These are phyloP conservation scores for Posidonia australis DNA, from an alignment of 106 monocot genomes.

Conservation along the genomic window DNA sequence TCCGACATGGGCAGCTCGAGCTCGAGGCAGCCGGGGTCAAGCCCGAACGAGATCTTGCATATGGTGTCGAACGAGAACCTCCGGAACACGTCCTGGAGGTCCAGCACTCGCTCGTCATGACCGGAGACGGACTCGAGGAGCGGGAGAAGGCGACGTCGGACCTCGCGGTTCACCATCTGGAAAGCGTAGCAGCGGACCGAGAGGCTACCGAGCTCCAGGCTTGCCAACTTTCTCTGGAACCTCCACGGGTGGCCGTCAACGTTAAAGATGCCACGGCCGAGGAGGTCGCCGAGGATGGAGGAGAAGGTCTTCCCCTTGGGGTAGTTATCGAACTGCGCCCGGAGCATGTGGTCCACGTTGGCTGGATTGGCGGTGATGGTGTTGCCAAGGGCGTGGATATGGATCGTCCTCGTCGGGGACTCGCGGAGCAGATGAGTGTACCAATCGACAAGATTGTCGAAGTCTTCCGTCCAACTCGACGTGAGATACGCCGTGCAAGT, in stretches of 20 bases:
- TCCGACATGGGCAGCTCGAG: slow-evolving; percentile 18
- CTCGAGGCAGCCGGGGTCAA: slow-evolving; percentile 27
- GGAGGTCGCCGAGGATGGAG: slow-evolving; percentile 24
- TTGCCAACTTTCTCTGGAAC: slow-evolving; percentile 24
- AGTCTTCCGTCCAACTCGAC: slow-evolving; percentile 16
- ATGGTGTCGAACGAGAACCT: slow-evolving; percentile 29
- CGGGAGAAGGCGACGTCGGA: slow-evolving; percentile 12
- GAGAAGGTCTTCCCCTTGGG: slow-evolving; percentile 24
- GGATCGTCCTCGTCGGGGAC: slow-evolving; percentile 22
- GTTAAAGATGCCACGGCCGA: slow-evolving; percentile 25
- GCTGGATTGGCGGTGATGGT: slow-evolving; percentile 17
- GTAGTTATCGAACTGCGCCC: slow-evolving; percentile 17
- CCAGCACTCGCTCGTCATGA: slow-evolving; percentile 4
- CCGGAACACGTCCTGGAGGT: slow-evolving; percentile 24
- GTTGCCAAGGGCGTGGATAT: slow-evolving; percentile 20
- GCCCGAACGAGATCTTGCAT: slow-evolving; percentile 29
- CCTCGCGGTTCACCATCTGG: slow-evolving; percentile 13
- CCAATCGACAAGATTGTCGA: slow-evolving; percentile 20
- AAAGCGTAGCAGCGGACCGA: slow-evolving; percentile 23
- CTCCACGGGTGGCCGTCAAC: slow-evolving; percentile 14
- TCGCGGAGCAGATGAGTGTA: slow-evolving; percentile 21
- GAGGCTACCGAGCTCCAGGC: slow-evolving; percentile 20
- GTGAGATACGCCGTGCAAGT: slow-evolving; percentile 12
- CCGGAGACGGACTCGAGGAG: slow-evolving; percentile 13
- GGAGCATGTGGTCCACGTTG: slow-evolving; percentile 25